Evolutionary conservation across 2,329 filamentous ascomycete genomes (phyloP).

Genomic region (Paraphoma sp.): DNA sequence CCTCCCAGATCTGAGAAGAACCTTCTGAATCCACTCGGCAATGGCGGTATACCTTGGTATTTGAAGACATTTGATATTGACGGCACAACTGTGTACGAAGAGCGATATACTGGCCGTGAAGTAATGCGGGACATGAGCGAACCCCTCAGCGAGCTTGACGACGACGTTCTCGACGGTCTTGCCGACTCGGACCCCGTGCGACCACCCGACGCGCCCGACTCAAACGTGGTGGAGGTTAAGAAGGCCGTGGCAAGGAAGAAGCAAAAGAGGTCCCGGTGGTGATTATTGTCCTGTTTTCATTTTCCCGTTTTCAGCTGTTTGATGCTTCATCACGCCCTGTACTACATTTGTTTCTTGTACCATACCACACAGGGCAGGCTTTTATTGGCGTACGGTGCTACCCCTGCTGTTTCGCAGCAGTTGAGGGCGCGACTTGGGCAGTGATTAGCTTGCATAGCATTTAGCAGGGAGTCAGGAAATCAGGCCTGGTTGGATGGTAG

Average conservation of each 20-base stretch:
- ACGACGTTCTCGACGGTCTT: conserved; percentile 79
- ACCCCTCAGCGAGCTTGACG: conserved; percentile 88
- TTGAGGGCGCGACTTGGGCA: conserved; percentile 3
- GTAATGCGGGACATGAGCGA: conserved; percentile 79
- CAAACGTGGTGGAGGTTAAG: conserved; percentile 31
- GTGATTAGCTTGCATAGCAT: conserved; percentile 18
- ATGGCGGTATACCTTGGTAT: conserved; percentile 87
- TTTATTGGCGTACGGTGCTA: conserved; percentile 21
- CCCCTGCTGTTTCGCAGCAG: neutral
- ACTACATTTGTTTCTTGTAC: conserved; percentile 27
- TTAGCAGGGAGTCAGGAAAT: conserved; percentile 26
- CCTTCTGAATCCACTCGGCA: conserved; percentile 52
- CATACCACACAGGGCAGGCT: conserved; percentile 20
- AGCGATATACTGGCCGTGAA: conserved; percentile 76
- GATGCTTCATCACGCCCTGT: conserved; percentile 14
- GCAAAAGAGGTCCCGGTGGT: conserved; percentile 37
- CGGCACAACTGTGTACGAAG: conserved; percentile 78
- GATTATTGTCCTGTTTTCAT: conserved; percentile 19
- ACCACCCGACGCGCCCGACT: conserved; percentile 32
- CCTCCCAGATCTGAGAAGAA: conserved; percentile 66
- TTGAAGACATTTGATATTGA: conserved; percentile 78
- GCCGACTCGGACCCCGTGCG: conserved; percentile 42
- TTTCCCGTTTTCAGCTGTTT: conserved; percentile 9
- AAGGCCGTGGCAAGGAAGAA: conserved; percentile 38
- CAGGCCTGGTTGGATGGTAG: conserved; percentile 4